These are phyloP conservation scores for Rhizopogon rudus DNA, from an alignment of 768 basidiomycete species.

Conservation along the genomic window DNA sequence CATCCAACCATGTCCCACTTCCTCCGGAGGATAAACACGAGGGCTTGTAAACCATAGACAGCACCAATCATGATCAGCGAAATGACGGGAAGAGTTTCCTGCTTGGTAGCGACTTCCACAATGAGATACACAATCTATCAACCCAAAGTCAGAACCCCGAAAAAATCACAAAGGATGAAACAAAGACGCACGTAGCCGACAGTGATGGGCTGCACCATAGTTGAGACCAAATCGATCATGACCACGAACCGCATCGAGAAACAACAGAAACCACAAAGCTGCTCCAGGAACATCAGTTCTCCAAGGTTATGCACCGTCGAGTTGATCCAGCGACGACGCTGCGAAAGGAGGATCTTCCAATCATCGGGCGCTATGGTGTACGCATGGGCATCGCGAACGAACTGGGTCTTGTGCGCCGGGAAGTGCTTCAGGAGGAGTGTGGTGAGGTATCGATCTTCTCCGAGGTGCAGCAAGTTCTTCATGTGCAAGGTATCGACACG, in stretches of 20 bases:
- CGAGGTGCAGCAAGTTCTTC: conserved; percentile 96
- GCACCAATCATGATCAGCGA: conserved; percentile 92
- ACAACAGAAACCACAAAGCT: conserved; percentile 95
- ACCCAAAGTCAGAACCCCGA: neutral
- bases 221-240: conserved; percentile 92
- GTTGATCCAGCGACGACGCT: conserved; percentile 99
- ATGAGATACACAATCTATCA: conserved; percentile 82
- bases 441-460: conserved; percentile 98
- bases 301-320: conserved; percentile 97
- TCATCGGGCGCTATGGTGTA: conserved; percentile 94
- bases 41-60: conserved; percentile 90
- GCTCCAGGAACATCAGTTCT: conserved; percentile 87
- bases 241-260: conserved; percentile 99
- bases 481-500: conserved; percentile 96
- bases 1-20: conserved; percentile 99
- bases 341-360: conserved; percentile 90
- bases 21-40: conserved; percentile 87
- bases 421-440: conserved; percentile 96
- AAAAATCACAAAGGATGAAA: neutral
- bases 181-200: conserved; percentile 74
- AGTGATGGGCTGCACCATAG: conserved; percentile 78
- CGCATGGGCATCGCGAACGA: conserved; percentile 91
- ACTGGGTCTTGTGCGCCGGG: conserved; percentile 91
- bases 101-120: conserved; percentile 65
- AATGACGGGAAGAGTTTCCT: conserved; percentile 66